Base-by-base conservation (phyloP, 148 eudicot genomes). In the Fagopyrum esculentum region DNA sequence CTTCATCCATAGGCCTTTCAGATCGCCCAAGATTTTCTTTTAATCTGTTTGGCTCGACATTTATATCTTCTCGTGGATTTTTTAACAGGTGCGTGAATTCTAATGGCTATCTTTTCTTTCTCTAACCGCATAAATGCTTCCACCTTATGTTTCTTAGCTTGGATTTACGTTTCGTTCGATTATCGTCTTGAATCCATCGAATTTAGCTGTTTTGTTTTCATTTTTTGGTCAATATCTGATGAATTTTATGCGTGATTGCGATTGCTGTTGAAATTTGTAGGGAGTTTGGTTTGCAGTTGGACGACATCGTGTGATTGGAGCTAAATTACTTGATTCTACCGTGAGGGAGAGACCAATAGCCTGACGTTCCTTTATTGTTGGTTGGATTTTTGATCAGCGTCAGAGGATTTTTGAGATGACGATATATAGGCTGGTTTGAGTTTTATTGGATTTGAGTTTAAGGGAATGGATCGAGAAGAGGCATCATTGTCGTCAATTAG, bases 401-500 rank as follows among this genome's bases (percentile, higher is more conserved):
- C 71, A 40, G 16, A 13, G 71, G 35, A 16, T 66, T 13, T 35
- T 61, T 43, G 46, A 66, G 71, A 66, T 40, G 46, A 66, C 45
- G 43, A 12, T 11, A 66, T 40, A 40, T 66, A 66, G 6, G 40
- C 15, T 35, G 71, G 47, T 40, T 6, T 66, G 71, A 43, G 43
- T 43, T 35, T 15, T 40, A 9, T 11, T 71, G 56, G 26, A 51
- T 51, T 80, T 79, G 73, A 73, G 61, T 66, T 76, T 30, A 16
- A 4, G 59, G 52, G 29, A 74, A 93, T 89, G 98, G 93, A 85
- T 68, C 74, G 72, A 12, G 86, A 87, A 76, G 30, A 30, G 40
- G 68, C 78, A 76, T 76, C 80, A 4, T 75, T 83, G 64, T 83
- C 84, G 48, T 83, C 91, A 29, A 86, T 72, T 57, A 86, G 84